phyloP scores from a whole-genome alignment of 106 monocot genomes.

The Triglochin maritima region DNA sequence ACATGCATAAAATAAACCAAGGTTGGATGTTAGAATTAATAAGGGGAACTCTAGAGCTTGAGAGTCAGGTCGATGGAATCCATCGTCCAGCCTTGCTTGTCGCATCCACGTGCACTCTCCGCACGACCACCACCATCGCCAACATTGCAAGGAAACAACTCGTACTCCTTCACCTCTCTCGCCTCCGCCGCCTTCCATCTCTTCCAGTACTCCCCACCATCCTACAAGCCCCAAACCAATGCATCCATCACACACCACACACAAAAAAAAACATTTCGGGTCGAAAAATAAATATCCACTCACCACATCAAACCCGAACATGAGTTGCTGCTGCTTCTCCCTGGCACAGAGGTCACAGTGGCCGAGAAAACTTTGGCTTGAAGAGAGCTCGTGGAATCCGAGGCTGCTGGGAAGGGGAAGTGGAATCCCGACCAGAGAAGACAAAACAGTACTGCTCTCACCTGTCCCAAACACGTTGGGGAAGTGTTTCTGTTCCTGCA shows the following conservation, averaged over 20 bases:
- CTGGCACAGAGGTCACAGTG: too few species aligned
- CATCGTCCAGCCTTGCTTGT: background rate
- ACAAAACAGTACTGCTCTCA: background rate
- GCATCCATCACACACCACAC: too few species aligned
- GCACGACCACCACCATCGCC: background rate
- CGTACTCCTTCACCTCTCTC: slow-evolving; percentile 24
- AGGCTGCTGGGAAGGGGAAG: background rate
- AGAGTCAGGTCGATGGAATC: slow-evolving; percentile 33
- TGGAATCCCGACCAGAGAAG: background rate
- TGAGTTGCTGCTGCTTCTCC: too few species aligned
- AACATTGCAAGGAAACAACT: slow-evolving; percentile 40
- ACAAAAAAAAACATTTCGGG: too few species aligned
- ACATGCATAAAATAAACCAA: too few species aligned
- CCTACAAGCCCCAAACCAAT: too few species aligned
- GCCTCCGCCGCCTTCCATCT: background rate
- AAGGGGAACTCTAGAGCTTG: slow-evolving; percentile 9
- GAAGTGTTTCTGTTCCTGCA: slow-evolving; percentile 18
- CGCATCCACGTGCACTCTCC: background rate
- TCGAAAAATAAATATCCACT: too few species aligned
- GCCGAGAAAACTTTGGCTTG: slow-evolving; percentile 32
- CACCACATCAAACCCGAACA: too few species aligned
- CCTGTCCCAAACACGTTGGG: background rate
- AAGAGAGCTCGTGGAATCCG: slow-evolving; percentile 34
- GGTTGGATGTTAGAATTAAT: too few species aligned
- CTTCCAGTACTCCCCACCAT: background rate